A percentile compares a stretch with the other conserved stretches of the same genome.
Evolutionary conservation across 2,329 filamentous ascomycete genomes (phyloP).

Genomic region (Phaeosphaeria sp.): DNA sequence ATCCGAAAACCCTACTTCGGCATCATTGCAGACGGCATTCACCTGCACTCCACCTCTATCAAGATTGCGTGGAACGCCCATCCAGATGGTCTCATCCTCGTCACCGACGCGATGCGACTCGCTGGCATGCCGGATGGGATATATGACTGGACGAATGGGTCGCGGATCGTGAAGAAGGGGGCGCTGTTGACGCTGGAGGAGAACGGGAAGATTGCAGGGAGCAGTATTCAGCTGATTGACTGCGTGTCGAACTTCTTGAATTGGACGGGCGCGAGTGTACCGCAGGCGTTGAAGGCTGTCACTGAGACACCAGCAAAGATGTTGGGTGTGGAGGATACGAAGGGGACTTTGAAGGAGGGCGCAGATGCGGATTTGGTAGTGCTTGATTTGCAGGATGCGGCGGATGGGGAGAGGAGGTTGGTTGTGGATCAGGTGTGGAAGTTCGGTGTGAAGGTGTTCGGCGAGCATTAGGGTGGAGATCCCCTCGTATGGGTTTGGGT

Average conservation of each 20-base stretch:
- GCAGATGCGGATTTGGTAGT: constrained; percentile 68
- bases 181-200: constrained; percentile 77
- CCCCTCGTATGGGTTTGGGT: background rate
- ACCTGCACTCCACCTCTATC: constrained; percentile 85
- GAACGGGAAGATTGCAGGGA: constrained; percentile 64
- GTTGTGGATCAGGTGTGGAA: constrained; percentile 82
- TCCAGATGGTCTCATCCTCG: constrained; percentile 82
- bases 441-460: constrained; percentile 62
- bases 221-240: constrained; percentile 76
- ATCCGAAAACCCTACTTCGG: constrained; percentile 76
- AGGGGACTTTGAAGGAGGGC: constrained; percentile 63
- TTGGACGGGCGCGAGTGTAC: constrained; percentile 73
- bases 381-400: constrained; percentile 62
- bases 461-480: constrained; percentile 3
- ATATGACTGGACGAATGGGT: constrained; percentile 84
- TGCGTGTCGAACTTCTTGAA: constrained; percentile 82
- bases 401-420: constrained; percentile 58
- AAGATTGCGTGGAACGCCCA: constrained; percentile 90
- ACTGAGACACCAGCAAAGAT: constrained; percentile 79
- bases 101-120: constrained; percentile 91
- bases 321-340: constrained; percentile 71
- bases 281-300: constrained; percentile 73
- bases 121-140: constrained; percentile 83
- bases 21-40: constrained; percentile 88
- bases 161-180: constrained; percentile 73